phyloP scores from a whole-genome alignment of 2,329 filamentous ascomycete species.

The Claviceps digitariae region DNA sequence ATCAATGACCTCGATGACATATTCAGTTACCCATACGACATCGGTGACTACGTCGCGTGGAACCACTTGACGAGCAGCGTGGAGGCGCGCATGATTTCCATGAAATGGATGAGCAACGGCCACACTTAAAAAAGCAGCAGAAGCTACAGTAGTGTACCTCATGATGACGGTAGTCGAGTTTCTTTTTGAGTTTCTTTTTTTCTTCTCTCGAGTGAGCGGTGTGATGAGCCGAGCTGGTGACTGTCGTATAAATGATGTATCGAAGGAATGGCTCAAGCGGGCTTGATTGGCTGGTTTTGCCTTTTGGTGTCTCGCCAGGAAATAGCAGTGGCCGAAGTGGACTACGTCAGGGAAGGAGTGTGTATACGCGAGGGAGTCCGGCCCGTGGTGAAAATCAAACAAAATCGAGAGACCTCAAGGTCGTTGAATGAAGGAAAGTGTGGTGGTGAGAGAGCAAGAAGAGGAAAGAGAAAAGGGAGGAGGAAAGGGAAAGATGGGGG shows the following conservation, averaged over 20 bases:
- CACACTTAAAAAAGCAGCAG: conserved; percentile 23
- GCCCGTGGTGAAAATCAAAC: conserved; percentile 6
- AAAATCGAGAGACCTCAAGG: conserved; percentile 5
- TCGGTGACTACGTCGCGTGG: conserved; percentile 31
- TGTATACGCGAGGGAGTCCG: conserved; percentile 5
- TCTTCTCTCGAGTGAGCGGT: background rate
- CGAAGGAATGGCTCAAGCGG: conserved; percentile 2
- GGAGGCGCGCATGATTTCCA: conserved; percentile 23
- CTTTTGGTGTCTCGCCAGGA: background rate
- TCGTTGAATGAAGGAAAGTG: conserved; percentile 7
- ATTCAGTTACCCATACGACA: conserved; percentile 36
- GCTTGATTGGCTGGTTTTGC: background rate
- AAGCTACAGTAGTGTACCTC: conserved; percentile 25
- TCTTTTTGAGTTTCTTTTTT: too few relatives aligned
- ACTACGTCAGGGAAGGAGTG: conserved; percentile 5
- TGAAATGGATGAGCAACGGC: conserved; percentile 38
- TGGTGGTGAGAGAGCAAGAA: background rate
- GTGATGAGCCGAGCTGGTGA: too few relatives aligned
- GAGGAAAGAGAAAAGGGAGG: background rate
- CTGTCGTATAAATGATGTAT: background rate
- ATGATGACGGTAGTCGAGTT: conserved; percentile 15
- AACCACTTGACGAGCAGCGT: conserved; percentile 9
- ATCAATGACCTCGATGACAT: conserved; percentile 35
- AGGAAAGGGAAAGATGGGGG: background rate
- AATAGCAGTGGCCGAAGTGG: background rate